Evolutionary conservation across 1,284 basidiomycete species (phyloP).

Genomic region (Ustilago loliicola): DNA sequence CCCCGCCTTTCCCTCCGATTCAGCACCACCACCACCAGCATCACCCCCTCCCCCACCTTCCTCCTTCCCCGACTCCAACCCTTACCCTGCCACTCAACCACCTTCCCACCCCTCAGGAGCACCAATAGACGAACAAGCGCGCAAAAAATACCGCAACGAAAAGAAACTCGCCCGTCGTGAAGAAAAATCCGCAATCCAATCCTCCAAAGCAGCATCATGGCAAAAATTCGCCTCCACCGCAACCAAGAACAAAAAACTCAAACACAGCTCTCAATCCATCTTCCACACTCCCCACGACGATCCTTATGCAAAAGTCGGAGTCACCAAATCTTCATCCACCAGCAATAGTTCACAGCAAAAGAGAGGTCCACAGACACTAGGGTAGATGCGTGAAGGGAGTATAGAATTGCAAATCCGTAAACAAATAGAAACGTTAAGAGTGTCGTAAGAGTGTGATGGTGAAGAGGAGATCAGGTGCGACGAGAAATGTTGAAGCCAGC

Average conservation of each 20-base stretch:
- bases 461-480: background rate
- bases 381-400: background rate
- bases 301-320: slow-evolving; percentile 80
- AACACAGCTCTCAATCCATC: slow-evolving; percentile 75
- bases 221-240: slow-evolving; percentile 90
- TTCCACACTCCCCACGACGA: slow-evolving; percentile 95
- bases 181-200: slow-evolving; percentile 89
- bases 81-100: no score
- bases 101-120: background rate
- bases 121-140: slow-evolving; percentile 27
- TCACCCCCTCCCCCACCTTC: background rate
- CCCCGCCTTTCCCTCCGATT: slow-evolving; percentile 67
- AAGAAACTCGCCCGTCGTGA: slow-evolving; percentile 90
- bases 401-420: slow-evolving; percentile 2
- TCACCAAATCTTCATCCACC: slow-evolving; percentile 72
- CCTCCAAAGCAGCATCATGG: slow-evolving; percentile 90
- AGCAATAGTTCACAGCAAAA: background rate
- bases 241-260: slow-evolving; percentile 78
- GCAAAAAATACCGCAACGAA: slow-evolving; percentile 86
- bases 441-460: background rate
- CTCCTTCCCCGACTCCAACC: background rate
- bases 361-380: background rate
- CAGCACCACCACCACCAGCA: slow-evolving; percentile 10
- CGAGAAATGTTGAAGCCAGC: slow-evolving; percentile 35
- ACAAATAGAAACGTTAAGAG: background rate